Base-by-base conservation (phyloP, 2,329 filamentous ascomycete genomes). In the Sordariomycetes sp. region DNA sequence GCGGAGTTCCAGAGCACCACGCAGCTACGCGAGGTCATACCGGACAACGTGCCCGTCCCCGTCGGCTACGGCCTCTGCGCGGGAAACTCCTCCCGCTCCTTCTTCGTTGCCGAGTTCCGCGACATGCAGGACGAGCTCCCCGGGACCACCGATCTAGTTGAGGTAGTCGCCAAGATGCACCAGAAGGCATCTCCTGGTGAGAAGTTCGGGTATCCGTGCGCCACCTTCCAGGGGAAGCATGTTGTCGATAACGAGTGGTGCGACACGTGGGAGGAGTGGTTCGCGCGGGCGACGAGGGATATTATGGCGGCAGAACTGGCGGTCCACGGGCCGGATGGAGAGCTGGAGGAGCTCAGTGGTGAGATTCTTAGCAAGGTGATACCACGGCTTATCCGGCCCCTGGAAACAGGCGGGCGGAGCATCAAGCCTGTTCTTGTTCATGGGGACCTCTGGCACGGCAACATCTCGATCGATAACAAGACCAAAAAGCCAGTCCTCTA, bases 401-500 rank as follows among this genome's bases (percentile, higher is more conserved):
- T 78, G 1, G 70, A 77, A 58, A 69, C 63, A 1, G 67, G 68
- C 0, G 72, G 73, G 1, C 64, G 71, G n/a, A 65, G 43, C 0
- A 62, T 78, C 12, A 72, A 72, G 56, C 75, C 75, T 2, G 67
- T 64, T 1, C 65, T 78, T 1, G 65, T 77, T 3, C 75, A 78
- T 53, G 70, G 71, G 0, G 70, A 76, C 55, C 62, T 76, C 3
- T 74, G 71, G 71, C 64, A 66, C 54, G 69, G 62, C 2, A 76
- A 75, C 59, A 60, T 67, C 11, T 65, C 64, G 1, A 64, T 65
- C 3, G 64, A 70, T 25, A 40, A 58, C 7, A 62, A 66, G 3
- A 70, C 64, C 1, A 64, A 61, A 2, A 46, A 63, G 25, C 62
- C 65, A 2, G 59, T 74, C 5, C 60, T 74, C 4, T 75, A 72